Base-by-base conservation (phyloP, 2,329 filamentous ascomycete species). In the Colletotrichum sp. region DNA sequence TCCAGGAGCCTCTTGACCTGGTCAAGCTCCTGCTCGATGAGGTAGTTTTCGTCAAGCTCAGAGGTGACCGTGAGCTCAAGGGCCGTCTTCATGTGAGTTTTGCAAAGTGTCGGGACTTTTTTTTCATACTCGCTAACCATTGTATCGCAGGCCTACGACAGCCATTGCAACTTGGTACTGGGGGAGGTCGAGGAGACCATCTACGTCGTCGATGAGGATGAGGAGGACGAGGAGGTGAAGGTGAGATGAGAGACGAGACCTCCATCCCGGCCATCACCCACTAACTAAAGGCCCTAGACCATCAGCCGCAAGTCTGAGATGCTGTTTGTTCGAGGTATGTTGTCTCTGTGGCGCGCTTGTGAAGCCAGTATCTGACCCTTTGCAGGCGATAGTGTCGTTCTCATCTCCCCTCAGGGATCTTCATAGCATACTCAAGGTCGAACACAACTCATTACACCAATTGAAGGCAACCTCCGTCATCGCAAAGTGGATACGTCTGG, bases 101-200 rank as follows among this genome's bases (percentile, higher is more conserved):
- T 4, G 36, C 48, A 57, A n/a, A 12, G 81, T 76, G 83, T 68
- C 26, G 3, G 67, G n/a, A n/a, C n/a, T n/a, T n/a, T n/a, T n/a
- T n/a, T n/a, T n/a, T 67, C 36, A 77, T 48, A 57, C 6, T 77
- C 68, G 48, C 48, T 76, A 18, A 77, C 64, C 62, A 18, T 36
- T 70, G 48, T 1, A 16, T 16, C 8, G 22, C 75, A 99, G 97
- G 97, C 97, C 72, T 99, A 99, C 84, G 97, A 99, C 84, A 98
- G 95, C 82, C 97, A 99, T 85, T 99, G 98, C 90, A 99, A 99
- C 83, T 87, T 99, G 60, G 95, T 99, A 8, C 90, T 99, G 8
- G 96, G 97, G 71, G 97, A 99, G 79, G 97, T 99, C 6, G 96
- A 98, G 83, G 97, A 99, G 89, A 99, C 96, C 8, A 96, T 99